These are phyloP conservation scores for Cruciata laevipes DNA, from an alignment of 257 asterid species.

Conservation along the genomic window DNA sequence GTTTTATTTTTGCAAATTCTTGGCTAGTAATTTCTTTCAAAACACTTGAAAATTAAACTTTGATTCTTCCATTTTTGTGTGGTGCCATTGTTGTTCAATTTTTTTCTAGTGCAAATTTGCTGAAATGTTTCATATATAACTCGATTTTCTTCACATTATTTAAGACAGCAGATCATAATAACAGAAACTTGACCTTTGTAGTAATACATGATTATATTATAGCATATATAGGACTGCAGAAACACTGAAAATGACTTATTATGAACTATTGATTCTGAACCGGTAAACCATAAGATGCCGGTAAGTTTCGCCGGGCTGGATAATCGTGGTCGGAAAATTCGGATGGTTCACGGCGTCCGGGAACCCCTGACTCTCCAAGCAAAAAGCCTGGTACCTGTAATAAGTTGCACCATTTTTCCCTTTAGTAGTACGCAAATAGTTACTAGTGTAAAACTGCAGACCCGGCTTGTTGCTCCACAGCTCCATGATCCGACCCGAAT, in stretches of 20 bases:
- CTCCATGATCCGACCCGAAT: constrained; percentile 74
- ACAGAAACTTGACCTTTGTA: no score
- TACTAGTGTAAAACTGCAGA: constrained; percentile 67
- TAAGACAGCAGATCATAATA: no score
- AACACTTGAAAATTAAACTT: no score
- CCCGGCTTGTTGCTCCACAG: constrained; percentile 76
- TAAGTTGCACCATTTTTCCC: constrained; percentile 64
- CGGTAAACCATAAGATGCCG: constrained; percentile 62
- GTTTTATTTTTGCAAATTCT: no score
- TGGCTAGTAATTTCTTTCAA: no score
- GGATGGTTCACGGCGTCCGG: constrained; percentile 84
- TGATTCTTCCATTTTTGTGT: no score
- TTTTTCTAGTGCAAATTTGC: no score
- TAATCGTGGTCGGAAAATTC: constrained; percentile 70
- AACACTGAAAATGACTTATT: not conserved
- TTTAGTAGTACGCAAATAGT: constrained; percentile 36
- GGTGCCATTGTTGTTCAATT: no score
- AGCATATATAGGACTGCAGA: not conserved
- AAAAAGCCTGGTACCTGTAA: constrained; percentile 36
- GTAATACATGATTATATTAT: no score
- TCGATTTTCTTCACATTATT: no score
- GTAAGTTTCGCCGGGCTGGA: constrained; percentile 50
- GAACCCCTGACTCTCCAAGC: constrained; percentile 85
- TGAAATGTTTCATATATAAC: no score
- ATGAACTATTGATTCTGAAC: constrained; percentile 41